Percentiles rank a stretch among this genome's conserved stretches.
Evolutionary conservation across 2,329 filamentous ascomycete species (phyloP).

Genomic region (Fusarium penzigii): DNA sequence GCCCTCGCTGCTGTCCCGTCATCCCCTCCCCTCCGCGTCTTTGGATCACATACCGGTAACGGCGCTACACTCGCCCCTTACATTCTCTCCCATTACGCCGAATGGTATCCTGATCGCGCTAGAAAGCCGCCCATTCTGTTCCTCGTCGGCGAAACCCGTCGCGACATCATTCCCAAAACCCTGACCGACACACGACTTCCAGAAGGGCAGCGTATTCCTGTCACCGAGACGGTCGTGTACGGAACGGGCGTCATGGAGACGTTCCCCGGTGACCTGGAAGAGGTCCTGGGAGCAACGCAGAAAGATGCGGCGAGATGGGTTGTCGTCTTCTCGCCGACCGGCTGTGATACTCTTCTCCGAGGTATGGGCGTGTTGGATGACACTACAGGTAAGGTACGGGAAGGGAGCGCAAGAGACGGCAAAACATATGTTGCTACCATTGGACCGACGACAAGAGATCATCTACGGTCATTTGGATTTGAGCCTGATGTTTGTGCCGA

Average conservation of each 20-base stretch:
- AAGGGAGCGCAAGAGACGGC: conserved; percentile 30
- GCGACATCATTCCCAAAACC: conserved; percentile 86
- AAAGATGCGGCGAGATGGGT: conserved; percentile 61
- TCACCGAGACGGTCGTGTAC: conserved; percentile 84
- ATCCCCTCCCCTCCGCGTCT: conserved; percentile 58
- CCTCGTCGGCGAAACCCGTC: conserved; percentile 83
- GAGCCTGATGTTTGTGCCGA: conserved; percentile 79
- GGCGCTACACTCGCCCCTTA: conserved; percentile 76
- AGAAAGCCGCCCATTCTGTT: conserved; percentile 72
- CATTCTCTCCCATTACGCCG: conserved; percentile 76
- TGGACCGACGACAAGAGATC: conserved; percentile 85
- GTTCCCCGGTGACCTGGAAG: conserved; percentile 69
- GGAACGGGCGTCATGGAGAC: conserved; percentile 79
- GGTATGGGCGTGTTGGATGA: conserved; percentile 54
- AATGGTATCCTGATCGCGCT: conserved; percentile 46
- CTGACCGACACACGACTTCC: conserved; percentile 62
- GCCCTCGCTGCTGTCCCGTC: conserved; percentile 62
- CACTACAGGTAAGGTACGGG: conserved; percentile 41
- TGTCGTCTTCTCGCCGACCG: conserved; percentile 71
- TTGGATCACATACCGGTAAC: conserved; percentile 81
- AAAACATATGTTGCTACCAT: conserved; percentile 78
- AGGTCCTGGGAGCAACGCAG: conserved; percentile 48
- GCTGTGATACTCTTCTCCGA: conserved; percentile 61
- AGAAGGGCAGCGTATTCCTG: conserved; percentile 54
- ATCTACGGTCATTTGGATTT: conserved; percentile 67